Conservation (phyloP, 106 monocot species). For the Triglochin maritima region DNA sequence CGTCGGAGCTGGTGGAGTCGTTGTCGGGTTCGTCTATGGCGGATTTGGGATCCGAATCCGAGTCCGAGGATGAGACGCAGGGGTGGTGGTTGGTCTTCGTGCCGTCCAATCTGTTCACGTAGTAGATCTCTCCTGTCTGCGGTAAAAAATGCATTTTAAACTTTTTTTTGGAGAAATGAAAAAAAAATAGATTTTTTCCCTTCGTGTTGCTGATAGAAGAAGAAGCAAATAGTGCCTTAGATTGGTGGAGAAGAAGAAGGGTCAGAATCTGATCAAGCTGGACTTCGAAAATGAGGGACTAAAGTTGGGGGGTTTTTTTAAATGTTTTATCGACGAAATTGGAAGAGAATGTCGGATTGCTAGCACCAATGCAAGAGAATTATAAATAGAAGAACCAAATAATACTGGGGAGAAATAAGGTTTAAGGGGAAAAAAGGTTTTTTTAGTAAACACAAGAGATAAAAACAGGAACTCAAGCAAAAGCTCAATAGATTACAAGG, state of each 20-base stretch:
- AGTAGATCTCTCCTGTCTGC: conserved; percentile 77
- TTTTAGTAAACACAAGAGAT: too few species aligned
- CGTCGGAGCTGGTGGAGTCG: conserved; percentile 3
- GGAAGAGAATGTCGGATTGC: too few species aligned
- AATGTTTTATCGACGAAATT: too few species aligned
- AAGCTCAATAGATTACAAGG: too few species aligned
- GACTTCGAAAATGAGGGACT: not conserved
- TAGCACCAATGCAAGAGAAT: too few species aligned
- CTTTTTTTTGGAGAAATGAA: too few species aligned
- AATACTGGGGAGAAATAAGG: too few species aligned
- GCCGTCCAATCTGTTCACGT: conserved; percentile 55
- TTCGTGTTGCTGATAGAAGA: not conserved
- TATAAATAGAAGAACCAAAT: too few species aligned
- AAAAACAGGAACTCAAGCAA: too few species aligned
- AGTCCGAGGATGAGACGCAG: conserved; percentile 6
- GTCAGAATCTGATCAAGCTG: not conserved
- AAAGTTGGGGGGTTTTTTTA: too few species aligned
- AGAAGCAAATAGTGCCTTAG: not conserved
- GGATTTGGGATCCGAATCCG: not conserved
- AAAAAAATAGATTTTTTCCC: not conserved
- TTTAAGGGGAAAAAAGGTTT: too few species aligned
- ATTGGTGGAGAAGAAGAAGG: not conserved
- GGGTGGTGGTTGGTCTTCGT: conserved; percentile 44
- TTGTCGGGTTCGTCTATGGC: conserved; percentile 1
- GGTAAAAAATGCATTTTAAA: not conserved